These are phyloP conservation scores for Fusarium lyarnte DNA, from an alignment of 2,329 filamentous ascomycete genomes.

Conservation along the genomic window DNA sequence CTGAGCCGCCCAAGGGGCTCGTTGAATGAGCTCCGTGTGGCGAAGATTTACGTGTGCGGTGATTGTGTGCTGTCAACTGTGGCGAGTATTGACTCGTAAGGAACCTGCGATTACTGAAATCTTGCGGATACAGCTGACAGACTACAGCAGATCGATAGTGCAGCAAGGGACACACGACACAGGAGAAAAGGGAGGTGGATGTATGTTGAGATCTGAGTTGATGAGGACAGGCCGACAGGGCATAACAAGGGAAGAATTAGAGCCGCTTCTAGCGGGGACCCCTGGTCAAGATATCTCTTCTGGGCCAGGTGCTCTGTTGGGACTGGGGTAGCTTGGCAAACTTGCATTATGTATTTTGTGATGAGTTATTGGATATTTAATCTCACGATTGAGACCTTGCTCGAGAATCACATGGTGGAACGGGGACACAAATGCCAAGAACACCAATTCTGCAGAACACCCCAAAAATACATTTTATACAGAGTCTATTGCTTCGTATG, in stretches of 20 bases:
- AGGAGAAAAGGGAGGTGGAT: slow-evolving; percentile 38
- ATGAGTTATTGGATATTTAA: slow-evolving; percentile 12
- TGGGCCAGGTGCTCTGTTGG: slow-evolving; percentile 26
- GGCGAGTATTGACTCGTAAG: slow-evolving; percentile 12
- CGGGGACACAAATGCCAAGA: background rate
- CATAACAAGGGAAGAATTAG: slow-evolving; percentile 25
- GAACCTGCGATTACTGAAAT: slow-evolving; percentile 1
- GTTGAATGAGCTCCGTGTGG: slow-evolving; percentile 11
- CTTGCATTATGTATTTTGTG: slow-evolving; percentile 12
- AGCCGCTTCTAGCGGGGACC: slow-evolving; percentile 32
- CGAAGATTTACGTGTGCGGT: slow-evolving; percentile 19
- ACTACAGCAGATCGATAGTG: background rate
- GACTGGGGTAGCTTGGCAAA: slow-evolving; percentile 22
- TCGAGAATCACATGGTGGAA: slow-evolving; percentile 21
- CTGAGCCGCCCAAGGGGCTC: background rate
- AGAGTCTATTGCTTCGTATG: background rate
- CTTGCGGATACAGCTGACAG: background rate
- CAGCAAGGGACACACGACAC: slow-evolving; percentile 15
- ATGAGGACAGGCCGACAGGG: slow-evolving; percentile 23
- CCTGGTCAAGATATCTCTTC: slow-evolving; percentile 33
- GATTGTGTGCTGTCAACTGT: slow-evolving; percentile 20
- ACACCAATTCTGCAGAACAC: background rate
- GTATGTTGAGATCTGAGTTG: slow-evolving; percentile 18
- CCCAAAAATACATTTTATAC: background rate
- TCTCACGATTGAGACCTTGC: slow-evolving; percentile 9